Base-by-base conservation (phyloP, 805 yeast species). In the Yarrowia osloensis region DNA sequence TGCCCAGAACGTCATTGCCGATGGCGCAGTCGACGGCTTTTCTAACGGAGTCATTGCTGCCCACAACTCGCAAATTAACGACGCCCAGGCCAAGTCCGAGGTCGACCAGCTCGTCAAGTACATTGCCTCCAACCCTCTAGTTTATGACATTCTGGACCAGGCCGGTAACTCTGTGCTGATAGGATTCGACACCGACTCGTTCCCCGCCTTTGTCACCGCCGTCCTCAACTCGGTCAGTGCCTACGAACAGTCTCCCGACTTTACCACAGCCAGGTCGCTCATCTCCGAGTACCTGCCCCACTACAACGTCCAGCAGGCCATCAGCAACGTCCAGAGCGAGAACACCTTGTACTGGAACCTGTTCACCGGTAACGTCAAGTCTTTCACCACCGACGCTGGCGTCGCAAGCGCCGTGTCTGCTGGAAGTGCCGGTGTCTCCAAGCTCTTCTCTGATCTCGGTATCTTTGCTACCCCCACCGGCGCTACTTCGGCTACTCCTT, bases 31-130 rank as follows among this genome's bases (percentile, higher is more conserved):
- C n/a, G 49, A 54, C 55, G 65, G 67, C 44, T 28, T 66, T 21
- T 55, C 65, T 44, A 33, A 29, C 21, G 65, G 67, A 31, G 31
- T 54, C 39, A 29, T 57, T 24, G 3, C 57, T 19, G 66, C 68
- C 33, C 33, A 59, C 49, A 47, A 66, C 37, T 40, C 52, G 15
- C 28, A 39, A 24, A 55, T 66, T 22, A 12, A 33, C 35, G 54
- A 42, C 21, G 66, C 66, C n/a, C 66, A 61, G 66, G 66, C 66
- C n/a, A 61, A 61, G 44, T 55, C 54, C 55, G 66, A 65, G 24
- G 67, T 55, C 26, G 47, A 37, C 35, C 26, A 49, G 42, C 52
- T 65, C 42, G n/a, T 50, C 39, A 44, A 47, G 54, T 22, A 61
- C 33, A 49, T 67, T 47, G 67, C 67, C 15, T 29, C 37, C 24